Conservation (phyloP, 306 rosid genomes). For the Vicia sativa region DNA sequence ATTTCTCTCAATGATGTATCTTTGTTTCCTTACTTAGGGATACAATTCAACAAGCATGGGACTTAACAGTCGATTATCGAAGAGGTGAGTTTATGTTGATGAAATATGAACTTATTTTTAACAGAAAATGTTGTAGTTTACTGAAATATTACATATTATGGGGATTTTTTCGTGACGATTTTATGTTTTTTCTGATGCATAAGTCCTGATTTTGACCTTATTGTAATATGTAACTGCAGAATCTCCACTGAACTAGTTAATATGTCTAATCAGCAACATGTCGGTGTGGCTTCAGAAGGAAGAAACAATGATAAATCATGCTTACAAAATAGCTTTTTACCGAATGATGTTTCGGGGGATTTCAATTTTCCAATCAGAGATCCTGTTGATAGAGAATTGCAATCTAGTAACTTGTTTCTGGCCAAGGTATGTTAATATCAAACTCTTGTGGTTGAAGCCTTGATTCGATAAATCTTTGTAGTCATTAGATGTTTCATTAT, state of each 20-base stretch:
- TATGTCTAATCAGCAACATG: constrained; percentile 65
- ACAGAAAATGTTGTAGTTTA: background rate
- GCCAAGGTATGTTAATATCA: constrained; percentile 66
- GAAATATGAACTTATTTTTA: constrained; percentile 1
- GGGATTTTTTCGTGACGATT: background rate
- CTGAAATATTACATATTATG: constrained; percentile 5
- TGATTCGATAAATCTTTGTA: constrained; percentile 37
- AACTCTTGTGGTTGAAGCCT: constrained; percentile 31
- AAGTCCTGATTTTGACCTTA: constrained; percentile 13
- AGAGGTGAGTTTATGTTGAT: constrained; percentile 57
- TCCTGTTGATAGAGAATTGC: constrained; percentile 70
- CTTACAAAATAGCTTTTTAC: constrained; percentile 49
- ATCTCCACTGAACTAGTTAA: constrained; percentile 72
- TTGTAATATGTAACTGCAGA: constrained; percentile 53
- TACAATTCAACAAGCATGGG: constrained; percentile 63
- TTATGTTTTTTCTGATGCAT: constrained; percentile 1
- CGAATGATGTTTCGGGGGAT: constrained; percentile 58
- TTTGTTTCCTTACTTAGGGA: constrained; percentile 53
- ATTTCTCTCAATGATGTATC: constrained; percentile 31
- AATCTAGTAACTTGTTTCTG: constrained; percentile 66
- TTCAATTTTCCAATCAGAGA: constrained; percentile 67
- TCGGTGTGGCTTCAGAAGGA: constrained; percentile 60
- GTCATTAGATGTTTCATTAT: constrained; percentile 36
- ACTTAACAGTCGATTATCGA: constrained; percentile 64
- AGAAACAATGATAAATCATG: constrained; percentile 61